Base-by-base conservation (phyloP, 2,329 filamentous ascomycete genomes). In the Phialophora expanda region DNA sequence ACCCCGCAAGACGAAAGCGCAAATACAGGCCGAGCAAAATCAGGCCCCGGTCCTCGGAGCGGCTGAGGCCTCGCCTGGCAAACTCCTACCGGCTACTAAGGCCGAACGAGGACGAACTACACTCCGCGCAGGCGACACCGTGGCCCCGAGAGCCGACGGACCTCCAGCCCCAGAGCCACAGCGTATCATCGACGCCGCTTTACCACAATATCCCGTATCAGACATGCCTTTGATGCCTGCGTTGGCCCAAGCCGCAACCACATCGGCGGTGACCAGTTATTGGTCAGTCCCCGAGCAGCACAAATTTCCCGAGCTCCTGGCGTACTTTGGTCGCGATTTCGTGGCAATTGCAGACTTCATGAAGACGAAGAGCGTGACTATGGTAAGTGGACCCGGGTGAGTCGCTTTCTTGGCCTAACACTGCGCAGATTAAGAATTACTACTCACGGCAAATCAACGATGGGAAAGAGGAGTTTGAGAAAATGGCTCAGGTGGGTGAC, bases 311-410 rank as follows among this genome's bases (percentile, higher is more conserved):
- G 75, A 76, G 14, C 71, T 83, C 50, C 72, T 84, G 44, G 76
- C 75, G 17, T 79, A 83, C 69, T 84, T 80, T 73, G 82, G 82
- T 22, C 78, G 76, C 32, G 79, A 83, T 72, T 84, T 81, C 68
- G 79, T 80, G 64, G 79, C 76, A 14, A 83, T 84, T 62, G 81
- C 82, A 4, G 76, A 78, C 48, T 80, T 78, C 56, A 83, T 84
- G 81, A 83, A 81, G 69, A 82, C 81, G 0, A 84, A 84, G 71
- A 83, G 81, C 11, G 77, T 79, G n/a, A 80, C 80, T 1, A 84
- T 84, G 82, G 81, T 83, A 76, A 70, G 78, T 69, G 9, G 54
- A 24, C 54, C 34, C 24, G 4, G 30, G 46, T 20, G 26, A 12
- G 14, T 28, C 3, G 22, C 32, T 28, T 56, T 26, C 9, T 66